Base-by-base conservation (phyloP, 2,329 filamentous ascomycete genomes). In the Calonectria hongkongensis region DNA sequence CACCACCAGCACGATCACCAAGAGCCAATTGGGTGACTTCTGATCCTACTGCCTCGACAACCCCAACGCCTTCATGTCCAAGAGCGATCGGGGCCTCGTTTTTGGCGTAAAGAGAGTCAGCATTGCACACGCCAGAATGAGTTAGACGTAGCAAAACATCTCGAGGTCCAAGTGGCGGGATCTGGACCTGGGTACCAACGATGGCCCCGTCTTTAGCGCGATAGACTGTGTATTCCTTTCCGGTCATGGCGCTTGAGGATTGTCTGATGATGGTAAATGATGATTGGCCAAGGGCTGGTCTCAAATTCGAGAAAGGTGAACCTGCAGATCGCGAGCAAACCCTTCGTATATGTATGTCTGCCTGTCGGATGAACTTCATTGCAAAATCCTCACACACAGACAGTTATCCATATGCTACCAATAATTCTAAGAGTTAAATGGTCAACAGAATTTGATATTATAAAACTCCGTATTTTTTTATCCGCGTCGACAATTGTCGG, bases 51-150 rank as follows among this genome's bases (percentile, higher is more conserved):
- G 84, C 81, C 10, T 87, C 85, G 48, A 90, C 82, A 2, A 86
- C 76, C 4, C 88, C 88, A 10, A 89, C 86, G 48, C 87, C 88
- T 78, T 90, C 88, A 75, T 90, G 88, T 39, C 88, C 88, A 0
- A 90, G 82, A 3, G 88, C 84, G 0, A 69, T 47, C 12, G 66
- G 66, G 9, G 28, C 51, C 5, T 60, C 68, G 1, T 18, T 28
- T 2, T 25, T 21, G 13, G 33, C 33, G 51, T 28, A 69, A 12
- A 54, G 39, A 6, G 45, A 18, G 43, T 75, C 74, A 12, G 66
- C 64, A 21, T 67, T 39, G 56, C 72, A 75, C 15, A 75, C 66
- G 9, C 74, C 74, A 6, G 63, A 48, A 36, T 74, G 72, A 13
- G 74, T 75, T 39, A 75, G 41, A 27, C 69, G 72, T 28, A 75